Evolutionary conservation across 2,329 filamentous ascomycete genomes (phyloP).

Genomic region (Capronia coronata): DNA sequence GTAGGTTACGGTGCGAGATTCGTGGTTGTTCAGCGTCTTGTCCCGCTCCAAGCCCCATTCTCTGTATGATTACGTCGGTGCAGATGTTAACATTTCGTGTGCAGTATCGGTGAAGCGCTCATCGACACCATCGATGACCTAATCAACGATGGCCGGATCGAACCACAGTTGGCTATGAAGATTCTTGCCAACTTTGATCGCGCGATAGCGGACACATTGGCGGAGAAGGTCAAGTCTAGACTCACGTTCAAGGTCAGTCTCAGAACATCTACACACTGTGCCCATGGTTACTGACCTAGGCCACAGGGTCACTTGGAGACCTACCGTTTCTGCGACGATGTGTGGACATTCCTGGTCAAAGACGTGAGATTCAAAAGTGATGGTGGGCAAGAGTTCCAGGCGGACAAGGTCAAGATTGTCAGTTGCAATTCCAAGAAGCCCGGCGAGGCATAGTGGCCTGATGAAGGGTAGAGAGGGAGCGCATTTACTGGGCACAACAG

Average conservation of each 20-base stretch:
- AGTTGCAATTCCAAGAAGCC: constrained; percentile 88
- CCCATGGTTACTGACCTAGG: neutral
- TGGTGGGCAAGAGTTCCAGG: constrained; percentile 64
- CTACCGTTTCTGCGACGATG: constrained; percentile 98
- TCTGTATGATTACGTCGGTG: neutral
- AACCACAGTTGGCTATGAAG: constrained; percentile 98
- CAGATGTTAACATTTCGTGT: constrained; percentile 21
- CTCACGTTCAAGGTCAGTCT: constrained; percentile 79
- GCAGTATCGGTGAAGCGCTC: constrained; percentile 82
- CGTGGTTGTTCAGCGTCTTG: neutral
- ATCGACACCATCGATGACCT: constrained; percentile 96
- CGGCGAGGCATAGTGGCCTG: constrained; percentile 43
- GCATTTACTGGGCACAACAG: neutral
- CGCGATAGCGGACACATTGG: constrained; percentile 81
- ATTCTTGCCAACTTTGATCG: constrained; percentile 94
- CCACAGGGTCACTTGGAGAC: constrained; percentile 86
- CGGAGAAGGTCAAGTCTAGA: constrained; percentile 85
- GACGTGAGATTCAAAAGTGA: constrained; percentile 99
- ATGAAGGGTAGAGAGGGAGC: neutral
- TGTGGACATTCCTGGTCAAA: constrained; percentile 99
- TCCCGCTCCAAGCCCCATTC: neutral
- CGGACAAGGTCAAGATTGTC: constrained; percentile 97
- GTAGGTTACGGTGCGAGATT: constrained; percentile 48
- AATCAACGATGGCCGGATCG: constrained; percentile 89
- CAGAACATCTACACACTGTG: neutral